Evolutionary conservation across 108 stramenopile species (phyloP), one percentile per base, ranked within the genome.

Genomic region (Skeletonema tropicum): DNA sequence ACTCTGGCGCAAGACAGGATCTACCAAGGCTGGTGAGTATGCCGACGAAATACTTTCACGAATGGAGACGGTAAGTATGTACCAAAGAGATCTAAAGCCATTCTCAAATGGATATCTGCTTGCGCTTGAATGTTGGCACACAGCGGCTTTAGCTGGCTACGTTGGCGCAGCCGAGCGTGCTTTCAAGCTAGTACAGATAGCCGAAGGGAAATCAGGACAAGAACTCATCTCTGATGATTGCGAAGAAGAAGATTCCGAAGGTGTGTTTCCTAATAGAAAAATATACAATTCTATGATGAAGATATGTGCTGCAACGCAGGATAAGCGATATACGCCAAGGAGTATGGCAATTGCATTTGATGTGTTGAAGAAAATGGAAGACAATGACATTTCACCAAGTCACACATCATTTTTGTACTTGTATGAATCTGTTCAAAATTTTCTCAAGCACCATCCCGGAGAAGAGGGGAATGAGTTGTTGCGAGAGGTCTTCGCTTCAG

Each of bases 11-110:
- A 73, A 48, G 15, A 52, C 76, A 4, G 39, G 45, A n/a, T 74
- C 82, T 17, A 35, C 60, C n/a, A 64, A 79, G 15, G 79, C 81
- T 2, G 85, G 85, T 7, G 68, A 83, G 15, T 68, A 66, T 57
- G 85, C 85, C 0, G 81, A 85, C 62, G 65, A 75, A 59, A 42
- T 85, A 10, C 67, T 85, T 3, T 78, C 85, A 32, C 42, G 77
- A 55, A 82, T 82, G 85, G 76, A 85, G 61, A 66, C 71, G 2
- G 31, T 73, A 12, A 65, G 38, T 21, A 45, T 72, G 35, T 77
- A 71, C 46, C 57, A 77, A 10, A 15, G 60, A 6, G 71, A 76
- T 30, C 41, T 77, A 4, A 66, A 52, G 39, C 57, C 71, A 10
- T 71, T 67, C 29, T 68, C 71, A 6, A 63, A 62, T 63, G 64